phyloP scores from a whole-genome alignment of 2,329 filamentous ascomycete species.

The Penicillium sp. region DNA sequence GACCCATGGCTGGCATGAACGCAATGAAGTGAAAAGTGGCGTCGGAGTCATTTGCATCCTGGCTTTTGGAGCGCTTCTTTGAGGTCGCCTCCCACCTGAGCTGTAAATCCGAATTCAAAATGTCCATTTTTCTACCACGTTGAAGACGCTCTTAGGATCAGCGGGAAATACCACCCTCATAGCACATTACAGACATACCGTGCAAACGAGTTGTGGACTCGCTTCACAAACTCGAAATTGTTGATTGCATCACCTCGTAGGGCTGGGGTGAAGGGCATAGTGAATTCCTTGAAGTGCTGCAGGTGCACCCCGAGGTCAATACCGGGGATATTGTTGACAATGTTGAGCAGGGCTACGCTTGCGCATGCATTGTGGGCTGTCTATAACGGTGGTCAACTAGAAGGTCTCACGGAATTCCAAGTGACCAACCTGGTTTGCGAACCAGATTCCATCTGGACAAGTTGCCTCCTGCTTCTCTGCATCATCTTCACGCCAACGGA shows the following conservation, averaged over 20 bases:
- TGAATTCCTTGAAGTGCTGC: constrained; percentile 68
- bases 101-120: constrained; percentile 67
- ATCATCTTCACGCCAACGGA: constrained; percentile 65
- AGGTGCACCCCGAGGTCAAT: constrained; percentile 70
- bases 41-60: constrained; percentile 53
- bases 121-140: constrained; percentile 64
- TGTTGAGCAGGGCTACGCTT: constrained; percentile 88
- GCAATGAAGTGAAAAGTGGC: constrained; percentile 83
- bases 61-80: constrained; percentile 39
- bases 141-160: neutral
- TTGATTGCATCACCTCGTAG: constrained; percentile 73
- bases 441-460: constrained; percentile 73
- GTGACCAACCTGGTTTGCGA: constrained; percentile 74
- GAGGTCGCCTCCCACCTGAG: constrained; percentile 50
- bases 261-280: constrained; percentile 64
- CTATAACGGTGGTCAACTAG: constrained; percentile 42
- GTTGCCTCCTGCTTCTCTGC: constrained; percentile 50
- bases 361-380: constrained; percentile 83
- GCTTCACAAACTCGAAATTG: constrained; percentile 71
- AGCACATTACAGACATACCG: constrained; percentile 45
- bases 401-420: neutral
- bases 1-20: constrained; percentile 71
- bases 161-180: neutral
- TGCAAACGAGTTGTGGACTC: constrained; percentile 84
- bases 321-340: constrained; percentile 75